Percentiles rank a stretch among this genome's conserved stretches.
These are phyloP conservation scores for Remersonia thermophila DNA, from an alignment of 2,329 filamentous ascomycete species.

Conservation along the genomic window DNA sequence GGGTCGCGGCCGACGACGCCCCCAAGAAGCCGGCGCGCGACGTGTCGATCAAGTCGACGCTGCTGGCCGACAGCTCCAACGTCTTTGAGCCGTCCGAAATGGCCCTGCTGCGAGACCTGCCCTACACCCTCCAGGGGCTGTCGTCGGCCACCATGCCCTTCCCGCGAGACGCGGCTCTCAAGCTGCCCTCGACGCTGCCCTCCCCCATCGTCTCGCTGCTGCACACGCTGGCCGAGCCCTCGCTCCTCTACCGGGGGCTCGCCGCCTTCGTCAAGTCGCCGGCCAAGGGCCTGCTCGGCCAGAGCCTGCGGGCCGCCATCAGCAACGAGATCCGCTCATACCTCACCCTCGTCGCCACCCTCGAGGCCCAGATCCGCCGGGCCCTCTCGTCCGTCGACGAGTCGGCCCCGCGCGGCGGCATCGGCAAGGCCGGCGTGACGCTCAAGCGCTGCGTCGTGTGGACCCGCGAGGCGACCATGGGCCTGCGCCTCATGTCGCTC, in stretches of 20 bases:
- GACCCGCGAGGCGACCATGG: constrained; percentile 96
- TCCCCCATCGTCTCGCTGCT: constrained; percentile 76
- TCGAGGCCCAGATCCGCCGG: constrained; percentile 83
- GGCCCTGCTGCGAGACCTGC: constrained; percentile 63
- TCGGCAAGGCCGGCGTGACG: constrained; percentile 81
- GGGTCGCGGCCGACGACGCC: constrained; percentile 4
- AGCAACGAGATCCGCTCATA: constrained; percentile 78
- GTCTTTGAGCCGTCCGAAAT: constrained; percentile 52
- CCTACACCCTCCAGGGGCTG: constrained; percentile 84
- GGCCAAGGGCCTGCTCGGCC: constrained; percentile 74
- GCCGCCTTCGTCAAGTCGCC: constrained; percentile 70
- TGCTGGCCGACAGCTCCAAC: constrained; percentile 44
- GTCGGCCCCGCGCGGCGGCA: constrained; percentile 51
- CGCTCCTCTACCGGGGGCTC: constrained; percentile 74
- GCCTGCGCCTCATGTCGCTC: constrained; percentile 78
- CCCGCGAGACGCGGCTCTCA: constrained; percentile 53
- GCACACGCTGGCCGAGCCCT: constrained; percentile 83
- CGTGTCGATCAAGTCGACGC: constrained; percentile 44
- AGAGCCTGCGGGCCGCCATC: constrained; percentile 83
- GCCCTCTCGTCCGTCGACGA: constrained; percentile 66
- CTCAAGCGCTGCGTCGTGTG: constrained; percentile 92
- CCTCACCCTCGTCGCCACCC: constrained; percentile 74
- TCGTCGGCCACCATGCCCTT: constrained; percentile 80
- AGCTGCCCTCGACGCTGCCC: constrained; percentile 67
- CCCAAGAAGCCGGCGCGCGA: constrained; percentile 29